phyloP scores from a whole-genome alignment of 2,329 filamentous ascomycete genomes.

The Seiridium unicorne region DNA sequence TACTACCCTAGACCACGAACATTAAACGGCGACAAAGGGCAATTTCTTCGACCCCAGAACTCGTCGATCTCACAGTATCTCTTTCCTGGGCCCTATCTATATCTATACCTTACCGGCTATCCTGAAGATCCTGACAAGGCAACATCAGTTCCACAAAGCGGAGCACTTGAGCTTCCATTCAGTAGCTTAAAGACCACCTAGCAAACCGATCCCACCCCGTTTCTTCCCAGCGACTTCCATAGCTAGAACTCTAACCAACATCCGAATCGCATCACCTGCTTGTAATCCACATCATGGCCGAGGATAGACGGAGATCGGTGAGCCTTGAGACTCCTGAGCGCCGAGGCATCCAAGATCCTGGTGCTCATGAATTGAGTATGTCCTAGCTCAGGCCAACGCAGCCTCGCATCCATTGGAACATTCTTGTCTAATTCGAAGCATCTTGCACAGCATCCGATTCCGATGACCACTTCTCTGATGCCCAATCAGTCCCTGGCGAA shows the following conservation, averaged over 20 bases:
- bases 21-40: not conserved
- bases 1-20: not conserved
- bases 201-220: not conserved
- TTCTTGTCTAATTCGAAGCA: not conserved
- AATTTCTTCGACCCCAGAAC: not conserved
- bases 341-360: slow-evolving; percentile 49
- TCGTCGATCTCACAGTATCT: not conserved
- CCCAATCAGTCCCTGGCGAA: slow-evolving; percentile 45
- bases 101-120: not conserved
- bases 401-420: not conserved
- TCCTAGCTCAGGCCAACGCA: not conserved
- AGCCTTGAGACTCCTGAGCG: slow-evolving; percentile 30
- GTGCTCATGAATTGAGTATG: slow-evolving; percentile 59
- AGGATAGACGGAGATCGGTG: slow-evolving; percentile 20
- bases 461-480: slow-evolving; percentile 70
- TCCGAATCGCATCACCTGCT: not conserved
- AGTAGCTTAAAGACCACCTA: not conserved
- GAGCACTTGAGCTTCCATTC: not conserved
- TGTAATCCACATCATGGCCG: slow-evolving; percentile 19
- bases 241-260: too few species aligned
- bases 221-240: too few species aligned
- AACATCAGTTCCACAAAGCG: not conserved
- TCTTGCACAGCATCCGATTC: slow-evolving; percentile 48
- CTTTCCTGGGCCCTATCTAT: too few species aligned
- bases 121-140: not conserved